Conservation (phyloP, 345 rosid species). For the Jatropha curcas region DNA sequence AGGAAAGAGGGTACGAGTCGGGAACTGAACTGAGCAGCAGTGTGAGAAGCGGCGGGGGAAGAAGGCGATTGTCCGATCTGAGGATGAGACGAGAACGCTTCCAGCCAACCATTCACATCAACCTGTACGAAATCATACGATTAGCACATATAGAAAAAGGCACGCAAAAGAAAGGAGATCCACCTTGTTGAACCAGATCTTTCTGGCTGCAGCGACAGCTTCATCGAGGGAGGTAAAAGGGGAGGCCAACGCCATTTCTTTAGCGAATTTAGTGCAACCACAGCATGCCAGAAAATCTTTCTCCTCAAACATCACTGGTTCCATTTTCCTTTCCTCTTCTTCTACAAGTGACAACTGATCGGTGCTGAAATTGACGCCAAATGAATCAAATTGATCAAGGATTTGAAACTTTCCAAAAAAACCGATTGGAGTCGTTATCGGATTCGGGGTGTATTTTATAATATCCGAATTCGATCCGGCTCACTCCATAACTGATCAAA, state of each 20-base stretch:
- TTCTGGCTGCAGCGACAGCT: conserved; percentile 58
- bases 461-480: too few relatives aligned
- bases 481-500: too few relatives aligned
- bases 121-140: conserved; percentile 32
- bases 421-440: too few relatives aligned
- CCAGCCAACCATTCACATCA: conserved; percentile 79
- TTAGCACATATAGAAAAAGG: not conserved
- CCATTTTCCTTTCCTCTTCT: not conserved
- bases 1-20: not conserved
- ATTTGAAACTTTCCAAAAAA: too few relatives aligned
- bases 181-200: conserved; percentile 80
- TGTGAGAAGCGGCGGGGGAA: conserved; percentile 25
- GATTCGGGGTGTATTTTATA: too few relatives aligned
- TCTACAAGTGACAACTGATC: too few relatives aligned
- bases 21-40: conserved; percentile 51
- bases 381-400: too few relatives aligned
- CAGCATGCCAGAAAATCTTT: conserved; percentile 73
- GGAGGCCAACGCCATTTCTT: conserved; percentile 57
- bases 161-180: not conserved
- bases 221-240: conserved; percentile 54
- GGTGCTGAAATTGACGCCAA: too few relatives aligned
- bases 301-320: conserved; percentile 46
- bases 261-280: conserved; percentile 72
- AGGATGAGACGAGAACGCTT: conserved; percentile 92
- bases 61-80: conserved; percentile 68